Evolutionary conservation across 1,139 yeast species (phyloP), one percentile per base, ranked within the genome.

Genomic region (Suhomyces anneliseae): DNA sequence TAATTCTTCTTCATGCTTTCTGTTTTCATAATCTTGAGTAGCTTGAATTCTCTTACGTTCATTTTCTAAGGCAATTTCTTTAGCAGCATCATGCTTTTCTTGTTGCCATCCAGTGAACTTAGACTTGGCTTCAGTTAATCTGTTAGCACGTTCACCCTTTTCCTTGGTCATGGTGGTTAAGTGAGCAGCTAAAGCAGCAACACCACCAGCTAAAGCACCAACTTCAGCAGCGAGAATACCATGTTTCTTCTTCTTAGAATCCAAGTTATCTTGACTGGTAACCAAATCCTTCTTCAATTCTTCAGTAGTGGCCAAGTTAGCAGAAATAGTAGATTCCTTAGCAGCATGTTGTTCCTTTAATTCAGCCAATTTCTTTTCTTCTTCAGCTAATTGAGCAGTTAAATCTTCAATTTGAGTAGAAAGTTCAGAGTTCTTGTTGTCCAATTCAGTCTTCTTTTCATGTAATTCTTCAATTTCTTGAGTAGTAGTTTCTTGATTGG

Each of bases 31-130:
- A 38, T 73, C 81, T 54, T 76, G 71, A 39, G 69, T 68, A 36
- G 79, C 82, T 55, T 74, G 78, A 24, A 71, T 60, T 54, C 82
- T 70, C 55, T 72, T 68, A 48, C 75, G 69, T 55, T 78, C 80
- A 46, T 68, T 72, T 40, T 75, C 80, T 48, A 68, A 60, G 12
- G 77, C 75, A 24, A 57, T 48, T 41, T 59, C 51, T 49, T 65
- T 69, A n/a, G 81, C 75, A 44, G 71, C 54, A 1, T 59, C 60
- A 48, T 71, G 63, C 61, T 71, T 70, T 53, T 80, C 82, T 7
- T 57, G 55, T 53, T 74, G 71, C 83, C 84, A 80, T 34, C 62
- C 62, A 29, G 57, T 50, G 44, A 59, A 66, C 41, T 77, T 69
- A 29, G 69, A 58, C 54, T 70, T 66, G 14, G 84, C 83, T n/a